Evolutionary conservation across 306 rosid genomes (phyloP).

Genomic region (Delonix regia): DNA sequence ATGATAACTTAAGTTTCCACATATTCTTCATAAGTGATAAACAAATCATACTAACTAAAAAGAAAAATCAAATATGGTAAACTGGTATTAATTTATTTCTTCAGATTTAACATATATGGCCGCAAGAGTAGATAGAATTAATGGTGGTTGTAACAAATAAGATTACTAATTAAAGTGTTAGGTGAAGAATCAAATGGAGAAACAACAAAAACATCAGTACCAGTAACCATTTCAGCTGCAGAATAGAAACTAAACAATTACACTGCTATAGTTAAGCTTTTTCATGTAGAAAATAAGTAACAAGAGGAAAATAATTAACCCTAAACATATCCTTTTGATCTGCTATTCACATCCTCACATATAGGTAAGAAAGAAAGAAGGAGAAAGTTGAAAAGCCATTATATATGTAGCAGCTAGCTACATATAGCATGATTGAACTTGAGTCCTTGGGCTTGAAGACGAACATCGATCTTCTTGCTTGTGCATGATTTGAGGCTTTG

Average conservation of each 20-base stretch:
- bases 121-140: not conserved
- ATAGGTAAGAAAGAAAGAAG: constrained; percentile 3
- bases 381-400: not conserved
- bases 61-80: not conserved
- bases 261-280: constrained; percentile 15
- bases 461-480: not conserved
- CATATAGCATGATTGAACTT: constrained; percentile 5
- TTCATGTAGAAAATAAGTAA: constrained; percentile 31
- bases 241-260: not conserved
- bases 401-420: not conserved
- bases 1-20: not conserved
- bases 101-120: not conserved
- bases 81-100: not conserved
- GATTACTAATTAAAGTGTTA: not conserved
- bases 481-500: constrained; percentile 2
- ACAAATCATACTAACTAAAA: not conserved
- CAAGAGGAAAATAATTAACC: constrained; percentile 35
- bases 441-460: constrained; percentile 15
- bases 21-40: not conserved
- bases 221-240: not conserved
- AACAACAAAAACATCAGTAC: not conserved
- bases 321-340: constrained; percentile 30
- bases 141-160: not conserved
- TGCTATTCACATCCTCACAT: constrained; percentile 51
- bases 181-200: constrained; percentile 22